Evolutionary conservation across 345 rosid species (phyloP).

Genomic region (Excoecaria agallocha): DNA sequence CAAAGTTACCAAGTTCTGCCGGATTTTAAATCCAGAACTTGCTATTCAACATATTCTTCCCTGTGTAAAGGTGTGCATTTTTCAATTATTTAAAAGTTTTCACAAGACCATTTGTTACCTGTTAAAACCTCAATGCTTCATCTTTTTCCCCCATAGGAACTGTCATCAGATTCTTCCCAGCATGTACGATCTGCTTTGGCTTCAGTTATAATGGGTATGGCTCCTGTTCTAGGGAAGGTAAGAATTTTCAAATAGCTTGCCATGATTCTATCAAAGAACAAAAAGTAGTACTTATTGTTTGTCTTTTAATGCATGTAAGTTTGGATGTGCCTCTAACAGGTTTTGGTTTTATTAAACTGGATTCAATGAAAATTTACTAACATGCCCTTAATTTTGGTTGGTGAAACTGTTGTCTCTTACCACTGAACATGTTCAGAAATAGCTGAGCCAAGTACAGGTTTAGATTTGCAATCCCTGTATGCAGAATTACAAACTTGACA

Average conservation of each 20-base stretch:
- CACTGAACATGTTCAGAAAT: not conserved
- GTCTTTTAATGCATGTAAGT: not conserved
- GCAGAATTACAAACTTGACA: not conserved
- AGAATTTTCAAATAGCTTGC: not conserved
- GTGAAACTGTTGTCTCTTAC: not conserved
- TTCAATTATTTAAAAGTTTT: not conserved
- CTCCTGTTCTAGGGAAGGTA: conserved; percentile 77
- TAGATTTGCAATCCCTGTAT: not conserved
- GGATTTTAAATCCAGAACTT: conserved; percentile 81
- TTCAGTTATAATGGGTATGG: conserved; percentile 99
- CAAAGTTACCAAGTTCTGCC: conserved; percentile 91
- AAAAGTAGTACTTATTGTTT: no score
- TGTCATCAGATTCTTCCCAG: conserved; percentile 96
- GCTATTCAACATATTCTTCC: conserved; percentile 85
- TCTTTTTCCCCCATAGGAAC: conserved; percentile 49
- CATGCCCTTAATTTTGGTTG: not conserved
- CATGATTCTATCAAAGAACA: not conserved
- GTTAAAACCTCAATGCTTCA: conserved; percentile 6
- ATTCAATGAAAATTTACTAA: not conserved
- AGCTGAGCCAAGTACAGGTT: not conserved
- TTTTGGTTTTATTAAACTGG: not conserved
- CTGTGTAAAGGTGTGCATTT: conserved; percentile 67
- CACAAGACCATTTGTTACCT: not conserved
- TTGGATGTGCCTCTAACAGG: not conserved
- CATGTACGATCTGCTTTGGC: conserved; percentile 99